Evolutionary conservation across 176 grass and related monocot genomes (phyloP).

Genomic region (Eragrostis curvula): DNA sequence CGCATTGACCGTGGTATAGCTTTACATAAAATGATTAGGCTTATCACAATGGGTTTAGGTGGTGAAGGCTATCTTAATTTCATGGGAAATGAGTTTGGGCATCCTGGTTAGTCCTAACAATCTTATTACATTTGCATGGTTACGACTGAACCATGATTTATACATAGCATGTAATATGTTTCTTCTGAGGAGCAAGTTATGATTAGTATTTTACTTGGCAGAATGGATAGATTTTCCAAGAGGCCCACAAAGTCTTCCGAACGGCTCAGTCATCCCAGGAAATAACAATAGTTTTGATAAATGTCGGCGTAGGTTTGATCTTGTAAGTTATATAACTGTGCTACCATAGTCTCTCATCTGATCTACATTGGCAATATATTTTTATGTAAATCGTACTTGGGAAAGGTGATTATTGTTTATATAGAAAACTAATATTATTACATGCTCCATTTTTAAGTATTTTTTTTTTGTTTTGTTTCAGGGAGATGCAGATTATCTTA

Average conservation of each 20-base stretch:
- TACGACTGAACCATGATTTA: neutral
- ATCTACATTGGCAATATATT: slow-evolving; percentile 23
- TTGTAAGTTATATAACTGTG: slow-evolving; percentile 71
- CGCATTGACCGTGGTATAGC: slow-evolving; percentile 94
- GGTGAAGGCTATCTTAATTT: slow-evolving; percentile 99
- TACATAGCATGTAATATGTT: slow-evolving; percentile 1
- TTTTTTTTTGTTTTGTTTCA: slow-evolving; percentile 34
- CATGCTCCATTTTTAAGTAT: slow-evolving; percentile 4
- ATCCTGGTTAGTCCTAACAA: slow-evolving; percentile 93
- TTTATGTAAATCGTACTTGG: slow-evolving; percentile 20
- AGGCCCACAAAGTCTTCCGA: slow-evolving; percentile 72
- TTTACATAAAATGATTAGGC: slow-evolving; percentile 99
- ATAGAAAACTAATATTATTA: slow-evolving; percentile 25
- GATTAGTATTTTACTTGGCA: slow-evolving; percentile 50
- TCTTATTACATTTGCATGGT: slow-evolving; percentile 40
- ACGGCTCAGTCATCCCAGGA: slow-evolving; percentile 69
- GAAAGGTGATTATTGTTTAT: slow-evolving; percentile 26
- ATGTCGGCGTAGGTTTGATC: slow-evolving; percentile 95
- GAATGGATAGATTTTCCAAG: slow-evolving; percentile 99
- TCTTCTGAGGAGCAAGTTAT: slow-evolving; percentile 9
- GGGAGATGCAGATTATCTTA: slow-evolving; percentile 95
- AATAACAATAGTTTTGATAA: slow-evolving; percentile 94
- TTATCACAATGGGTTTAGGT: slow-evolving; percentile 94
- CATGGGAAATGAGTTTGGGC: slow-evolving; percentile 99
- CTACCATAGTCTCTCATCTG: slow-evolving; percentile 21